phyloP scores from a whole-genome alignment of 768 basidiomycete genomes.

The Saitozyma sp. region DNA sequence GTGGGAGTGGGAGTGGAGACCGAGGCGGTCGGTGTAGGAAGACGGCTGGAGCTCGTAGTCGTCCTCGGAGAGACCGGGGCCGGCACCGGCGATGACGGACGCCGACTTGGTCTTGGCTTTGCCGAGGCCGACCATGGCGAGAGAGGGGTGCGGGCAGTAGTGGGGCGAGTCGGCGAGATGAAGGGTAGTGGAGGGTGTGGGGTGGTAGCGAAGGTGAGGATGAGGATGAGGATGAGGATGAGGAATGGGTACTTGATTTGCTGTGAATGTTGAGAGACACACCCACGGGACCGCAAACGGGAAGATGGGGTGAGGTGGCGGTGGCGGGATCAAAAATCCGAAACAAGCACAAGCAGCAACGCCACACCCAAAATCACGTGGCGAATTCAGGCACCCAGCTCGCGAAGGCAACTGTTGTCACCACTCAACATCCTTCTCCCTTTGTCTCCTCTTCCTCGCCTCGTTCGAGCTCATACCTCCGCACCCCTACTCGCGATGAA shows the following conservation, averaged over 20 bases:
- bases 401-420: too few species aligned
- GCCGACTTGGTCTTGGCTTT: not conserved
- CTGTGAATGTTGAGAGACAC: not conserved
- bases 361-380: too few species aligned
- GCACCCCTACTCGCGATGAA: too few species aligned
- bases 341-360: too few species aligned
- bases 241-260: not conserved
- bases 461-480: too few species aligned
- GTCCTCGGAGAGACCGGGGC: conserved; percentile 11
- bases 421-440: not conserved
- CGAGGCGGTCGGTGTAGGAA: not conserved
- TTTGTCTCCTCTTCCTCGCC: not conserved
- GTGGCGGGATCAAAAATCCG: too few species aligned
- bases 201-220: too few species aligned
- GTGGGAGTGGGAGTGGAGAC: too few species aligned
- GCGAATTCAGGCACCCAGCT: too few species aligned
- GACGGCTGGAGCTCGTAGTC: conserved; percentile 42
- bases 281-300: too few species aligned
- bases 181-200: not conserved
- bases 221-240: not conserved
- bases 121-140: not conserved
- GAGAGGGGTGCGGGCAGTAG: not conserved
- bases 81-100: too few species aligned
- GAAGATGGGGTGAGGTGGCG: too few species aligned
- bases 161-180: not conserved